Percentiles rank a stretch among this genome's conserved stretches.
phyloP scores from a whole-genome alignment of 495 filamentous ascomycete species.

The Penicillium roqueforti region DNA sequence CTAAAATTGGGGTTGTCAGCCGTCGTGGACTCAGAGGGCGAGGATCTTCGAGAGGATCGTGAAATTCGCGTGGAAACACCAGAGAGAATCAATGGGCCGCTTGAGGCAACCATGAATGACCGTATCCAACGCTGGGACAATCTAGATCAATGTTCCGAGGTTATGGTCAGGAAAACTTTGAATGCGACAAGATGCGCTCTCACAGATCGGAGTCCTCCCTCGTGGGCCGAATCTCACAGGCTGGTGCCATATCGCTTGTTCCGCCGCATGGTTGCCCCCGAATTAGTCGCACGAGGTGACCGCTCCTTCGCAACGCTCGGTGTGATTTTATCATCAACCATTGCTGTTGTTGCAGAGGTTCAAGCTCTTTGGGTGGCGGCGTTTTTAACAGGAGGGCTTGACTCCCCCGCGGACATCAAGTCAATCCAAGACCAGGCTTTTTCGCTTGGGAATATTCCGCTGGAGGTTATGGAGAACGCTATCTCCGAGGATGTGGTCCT shows the following conservation, averaged over 20 bases:
- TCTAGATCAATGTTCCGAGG: conserved; percentile 14
- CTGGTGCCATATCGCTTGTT: conserved; percentile 44
- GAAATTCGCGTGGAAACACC: background rate
- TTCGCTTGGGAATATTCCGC: conserved; percentile 8
- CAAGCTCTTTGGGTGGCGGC: conserved; percentile 67
- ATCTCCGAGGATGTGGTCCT: conserved; percentile 31
- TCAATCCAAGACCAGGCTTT: background rate
- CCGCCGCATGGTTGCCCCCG: conserved; percentile 53
- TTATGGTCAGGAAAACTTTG: conserved; percentile 10
- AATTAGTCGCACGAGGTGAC: conserved; percentile 46
- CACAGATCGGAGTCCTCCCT: conserved; percentile 5
- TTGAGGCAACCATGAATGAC: background rate
- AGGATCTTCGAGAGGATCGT: background rate
- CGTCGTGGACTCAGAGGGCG: background rate
- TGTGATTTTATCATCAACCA: conserved; percentile 51
- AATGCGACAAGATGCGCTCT: conserved; percentile 5
- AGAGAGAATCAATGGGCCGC: background rate
- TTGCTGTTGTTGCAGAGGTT: conserved; percentile 53
- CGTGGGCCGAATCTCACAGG: conserved; percentile 21
- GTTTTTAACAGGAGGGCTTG: conserved; percentile 40
- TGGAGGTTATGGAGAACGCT: conserved; percentile 9
- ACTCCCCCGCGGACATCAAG: background rate
- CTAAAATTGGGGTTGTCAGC: conserved; percentile 18
- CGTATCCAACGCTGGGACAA: conserved; percentile 15
- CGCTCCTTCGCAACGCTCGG: conserved; percentile 62